phyloP scores from a whole-genome alignment of 768 basidiomycete species.

The Rubroboletus pulcherrimus region DNA sequence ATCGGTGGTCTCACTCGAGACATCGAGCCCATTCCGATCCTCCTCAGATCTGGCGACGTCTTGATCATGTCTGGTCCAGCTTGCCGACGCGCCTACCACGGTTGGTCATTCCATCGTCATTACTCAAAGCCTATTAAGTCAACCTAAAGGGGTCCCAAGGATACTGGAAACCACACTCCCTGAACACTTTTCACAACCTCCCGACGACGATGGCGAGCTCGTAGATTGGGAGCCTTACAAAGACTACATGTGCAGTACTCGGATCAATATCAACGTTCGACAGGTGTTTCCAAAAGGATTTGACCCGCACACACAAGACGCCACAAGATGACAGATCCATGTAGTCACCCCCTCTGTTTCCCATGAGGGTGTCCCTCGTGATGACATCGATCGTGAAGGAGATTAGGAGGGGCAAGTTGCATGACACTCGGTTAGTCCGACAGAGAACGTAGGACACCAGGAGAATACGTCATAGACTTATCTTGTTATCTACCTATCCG shows the following conservation, averaged over 20 bases:
- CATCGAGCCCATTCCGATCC: constrained; percentile 68
- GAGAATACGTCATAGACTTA: neutral
- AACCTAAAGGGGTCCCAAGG: constrained; percentile 68
- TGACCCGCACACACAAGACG: constrained; percentile 23
- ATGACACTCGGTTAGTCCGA: neutral
- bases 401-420: neutral
- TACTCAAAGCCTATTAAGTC: neutral
- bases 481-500: constrained; percentile 13
- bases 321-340: neutral
- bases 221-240: constrained; percentile 59
- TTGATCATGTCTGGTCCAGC: constrained; percentile 89
- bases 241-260: constrained; percentile 59
- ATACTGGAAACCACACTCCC: constrained; percentile 83
- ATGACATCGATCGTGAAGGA: constrained; percentile 4
- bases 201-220: constrained; percentile 22
- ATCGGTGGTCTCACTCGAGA: constrained; percentile 83
- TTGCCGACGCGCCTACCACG: constrained; percentile 89
- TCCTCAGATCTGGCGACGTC: constrained; percentile 88
- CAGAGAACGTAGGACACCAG: neutral
- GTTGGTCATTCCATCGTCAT: constrained; percentile 39
- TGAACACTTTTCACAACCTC: constrained; percentile 39
- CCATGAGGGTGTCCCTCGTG: neutral
- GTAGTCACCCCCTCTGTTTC: neutral
- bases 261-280: constrained; percentile 91
- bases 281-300: constrained; percentile 83